phyloP scores from a whole-genome alignment of 2,329 filamentous ascomycete species.

The Phoma sp. region DNA sequence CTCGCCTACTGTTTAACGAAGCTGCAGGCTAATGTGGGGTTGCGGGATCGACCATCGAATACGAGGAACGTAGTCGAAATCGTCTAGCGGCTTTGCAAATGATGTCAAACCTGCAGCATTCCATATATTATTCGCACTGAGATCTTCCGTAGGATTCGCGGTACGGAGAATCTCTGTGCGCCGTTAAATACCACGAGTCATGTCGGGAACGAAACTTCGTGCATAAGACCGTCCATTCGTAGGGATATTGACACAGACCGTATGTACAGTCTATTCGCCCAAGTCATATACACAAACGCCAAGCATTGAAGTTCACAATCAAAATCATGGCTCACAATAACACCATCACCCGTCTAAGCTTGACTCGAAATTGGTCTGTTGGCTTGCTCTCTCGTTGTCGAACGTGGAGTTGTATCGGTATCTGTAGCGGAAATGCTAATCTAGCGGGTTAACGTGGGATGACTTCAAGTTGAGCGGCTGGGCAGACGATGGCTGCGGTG shows the following conservation, averaged over 20 bases:
- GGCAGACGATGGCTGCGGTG: conserved; percentile 21
- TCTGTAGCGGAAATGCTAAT: conserved; percentile 23
- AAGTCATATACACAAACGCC: conserved; percentile 4
- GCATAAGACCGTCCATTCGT: conserved; percentile 3
- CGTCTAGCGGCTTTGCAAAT: conserved; percentile 1
- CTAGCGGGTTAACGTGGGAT: conserved; percentile 41
- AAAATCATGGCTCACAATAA: background rate
- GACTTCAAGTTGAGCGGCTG: conserved; percentile 40
- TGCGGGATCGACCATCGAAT: conserved; percentile 1
- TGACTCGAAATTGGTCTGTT: conserved; percentile 29
- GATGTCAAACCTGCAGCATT: conserved; percentile 1
- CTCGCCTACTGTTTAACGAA: background rate
- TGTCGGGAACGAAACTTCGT: background rate
- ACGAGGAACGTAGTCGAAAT: background rate
- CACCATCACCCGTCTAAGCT: conserved; percentile 22
- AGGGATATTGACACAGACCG: conserved; percentile 6
- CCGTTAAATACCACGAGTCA: background rate
- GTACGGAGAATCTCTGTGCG: conserved; percentile 5
- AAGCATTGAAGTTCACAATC: background rate
- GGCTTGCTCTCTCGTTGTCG: conserved; percentile 32
- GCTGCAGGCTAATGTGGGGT: conserved; percentile 4
- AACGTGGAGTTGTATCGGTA: conserved; percentile 28
- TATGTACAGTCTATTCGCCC: conserved; percentile 14
- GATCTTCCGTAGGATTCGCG: conserved; percentile 1
- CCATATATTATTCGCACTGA: background rate